Base-by-base conservation (phyloP, 768 basidiomycete species). In the Pleurotus djamor region DNA sequence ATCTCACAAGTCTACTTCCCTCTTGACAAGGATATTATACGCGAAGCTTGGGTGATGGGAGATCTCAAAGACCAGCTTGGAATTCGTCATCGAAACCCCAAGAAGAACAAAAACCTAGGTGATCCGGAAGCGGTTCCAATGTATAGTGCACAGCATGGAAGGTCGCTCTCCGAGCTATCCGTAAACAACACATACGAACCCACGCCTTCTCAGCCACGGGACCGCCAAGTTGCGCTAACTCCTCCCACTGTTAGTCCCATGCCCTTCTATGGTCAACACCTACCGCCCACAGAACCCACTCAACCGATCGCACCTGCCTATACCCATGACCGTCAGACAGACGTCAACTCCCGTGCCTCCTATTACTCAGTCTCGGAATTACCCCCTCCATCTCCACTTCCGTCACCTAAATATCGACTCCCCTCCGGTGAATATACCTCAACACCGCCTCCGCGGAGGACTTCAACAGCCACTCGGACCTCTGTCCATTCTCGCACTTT, bases 31-130 rank as follows among this genome's bases (percentile, higher is more conserved):
- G 92, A 97, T 65, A 87, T 98, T 58, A 79, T 98, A 6, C 87
- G 96, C 33, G 96, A 98, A 77, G 89, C 87, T 84, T 94, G 91
- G 92, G 91, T 94, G 4, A 67, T 71, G 59, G 92, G 92, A 3
- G 86, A 93, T 67, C 79, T 94, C 58, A 94, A 94, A 69, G 91
- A 93, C 62, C 84, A 79, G 43, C 77, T 94, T 4, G 92, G 92
- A 3, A 81, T 94, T 58, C 71, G 76, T 37, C 89, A 87, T 65
- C 82, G 86, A 41, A 85, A 84, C 52, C 71, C 71, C 36, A 83
- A 77, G 66, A 81, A 80, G 60, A 76, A 75, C 48, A 69, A 68
- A 41, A 67, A 52, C 63, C 62, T 49, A 56, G 57, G 59, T 10
- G 45, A 59, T 33, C 54, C 59, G 28, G 91, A 93, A 74, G 77